phyloP scores from a whole-genome alignment of 306 rosid genomes.

The barrel medic (Medicago truncatula) region MtrunA17r5.0-ANR NC_053049.1:16472001-16472500 shows the following conservation, averaged over 20 bases:
- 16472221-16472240: neutral
- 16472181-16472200: neutral
- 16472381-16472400: neutral
- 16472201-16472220: slow-evolving; percentile 1
- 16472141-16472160: neutral
- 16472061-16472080: neutral
- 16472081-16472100: neutral
- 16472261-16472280: neutral
- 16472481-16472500: neutral
- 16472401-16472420: neutral
- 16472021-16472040: neutral
- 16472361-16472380: neutral
- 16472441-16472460: slow-evolving; percentile 20
- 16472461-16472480: neutral
- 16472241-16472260: neutral
- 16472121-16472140: neutral
- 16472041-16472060: neutral
- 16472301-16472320: slow-evolving; percentile 34
- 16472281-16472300: neutral
- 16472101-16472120: neutral
- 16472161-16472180: neutral
- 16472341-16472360: neutral
- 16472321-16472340: slow-evolving; percentile 9
- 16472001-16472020: neutral
- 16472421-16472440: slow-evolving; percentile 1